Percentiles rank a stretch among this genome's conserved stretches.
Evolutionary conservation across 2,329 filamentous ascomycete species (phyloP).

Genomic region (Helminthosporium solani): DNA sequence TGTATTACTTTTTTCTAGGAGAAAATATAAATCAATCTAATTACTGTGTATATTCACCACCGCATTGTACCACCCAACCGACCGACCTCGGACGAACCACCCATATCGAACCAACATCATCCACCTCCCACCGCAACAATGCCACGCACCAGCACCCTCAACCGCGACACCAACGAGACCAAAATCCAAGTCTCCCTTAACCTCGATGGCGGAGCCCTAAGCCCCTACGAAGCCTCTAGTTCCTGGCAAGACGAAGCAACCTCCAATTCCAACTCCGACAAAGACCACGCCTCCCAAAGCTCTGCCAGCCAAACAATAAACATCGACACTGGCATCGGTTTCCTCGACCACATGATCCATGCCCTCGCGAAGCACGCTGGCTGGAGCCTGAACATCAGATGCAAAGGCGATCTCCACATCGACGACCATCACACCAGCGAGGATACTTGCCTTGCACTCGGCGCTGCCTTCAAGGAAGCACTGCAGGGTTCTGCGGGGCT

Average conservation of each 20-base stretch:
- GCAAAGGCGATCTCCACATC: constrained; percentile 89
- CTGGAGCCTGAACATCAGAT: constrained; percentile 83
- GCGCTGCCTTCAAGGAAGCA: constrained; percentile 77
- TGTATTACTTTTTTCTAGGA: neutral
- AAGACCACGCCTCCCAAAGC: constrained; percentile 77
- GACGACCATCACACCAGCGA: constrained; percentile 99
- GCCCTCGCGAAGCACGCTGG: constrained; percentile 93
- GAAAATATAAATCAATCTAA: too few relatives aligned
- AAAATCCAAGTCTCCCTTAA: constrained; percentile 92
- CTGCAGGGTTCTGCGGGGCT: constrained; percentile 78
- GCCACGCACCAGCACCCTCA: constrained; percentile 71
- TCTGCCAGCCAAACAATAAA: constrained; percentile 83
- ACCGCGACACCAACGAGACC: constrained; percentile 95
- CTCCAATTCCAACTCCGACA: constrained; percentile 40
- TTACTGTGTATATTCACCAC: too few relatives aligned
- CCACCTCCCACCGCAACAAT: constrained; percentile 18
- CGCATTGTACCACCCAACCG: too few relatives aligned
- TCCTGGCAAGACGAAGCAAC: constrained; percentile 50
- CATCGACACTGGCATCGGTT: constrained; percentile 91
- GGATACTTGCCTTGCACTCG: constrained; percentile 90
- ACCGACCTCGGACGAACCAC: too few relatives aligned
- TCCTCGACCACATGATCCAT: constrained; percentile 98
- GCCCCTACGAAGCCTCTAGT: constrained; percentile 49
- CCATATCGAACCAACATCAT: neutral
- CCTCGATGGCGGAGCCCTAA: constrained; percentile 77